Base-by-base conservation (phyloP, 2,329 filamentous ascomycete genomes). In the Dactylellina parvicollis region DNA sequence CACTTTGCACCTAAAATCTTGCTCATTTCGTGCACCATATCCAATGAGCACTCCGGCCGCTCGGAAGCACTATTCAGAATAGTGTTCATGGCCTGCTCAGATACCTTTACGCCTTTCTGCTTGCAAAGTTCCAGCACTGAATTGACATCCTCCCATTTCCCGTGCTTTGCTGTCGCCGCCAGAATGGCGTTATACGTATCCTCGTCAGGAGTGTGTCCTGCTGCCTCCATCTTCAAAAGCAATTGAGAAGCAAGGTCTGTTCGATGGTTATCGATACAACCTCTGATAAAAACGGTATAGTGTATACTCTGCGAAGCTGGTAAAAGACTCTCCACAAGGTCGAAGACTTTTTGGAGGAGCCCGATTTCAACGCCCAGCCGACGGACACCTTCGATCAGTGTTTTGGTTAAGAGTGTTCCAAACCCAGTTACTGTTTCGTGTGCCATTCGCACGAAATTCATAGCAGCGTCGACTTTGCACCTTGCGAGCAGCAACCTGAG, bases 221-320 rank as follows among this genome's bases (percentile, higher is more conserved):
- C 62, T 18, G 56, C 71, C 18, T 75, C 57, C 77, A 77, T 77
- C 55, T 74, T 72, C 18, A 61, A 38, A 4, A 77, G 60, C 52
- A 74, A 78, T 26, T 61, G 40, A n/a, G 62, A 73, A 4, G 76
- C 77, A 16, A 76, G 38, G 14, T 55, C 56, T 4, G 61, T 42
- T 34, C 69, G 62, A 16, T 69, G 62, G 12, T 69, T 60, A 30
- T 75, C 62, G 18, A 77, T 49, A 30, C 74, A 76, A 12, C 71
- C 75, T 50, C 75, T 69, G 34, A 77, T 77, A 52, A 77, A 74
- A 38, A 75, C 74, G 18, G 76, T 75, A 44, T 76, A 77, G 32
- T 77, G 64, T 10, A 72, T 55, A 20, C 52, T 32, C 34, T 75
- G 73, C 4, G 69, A 74, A 10, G 47, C 32, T 18, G 57, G 56